phyloP scores from a whole-genome alignment of 2,329 filamentous ascomycete genomes.

The Monilinia fructicola region DNA sequence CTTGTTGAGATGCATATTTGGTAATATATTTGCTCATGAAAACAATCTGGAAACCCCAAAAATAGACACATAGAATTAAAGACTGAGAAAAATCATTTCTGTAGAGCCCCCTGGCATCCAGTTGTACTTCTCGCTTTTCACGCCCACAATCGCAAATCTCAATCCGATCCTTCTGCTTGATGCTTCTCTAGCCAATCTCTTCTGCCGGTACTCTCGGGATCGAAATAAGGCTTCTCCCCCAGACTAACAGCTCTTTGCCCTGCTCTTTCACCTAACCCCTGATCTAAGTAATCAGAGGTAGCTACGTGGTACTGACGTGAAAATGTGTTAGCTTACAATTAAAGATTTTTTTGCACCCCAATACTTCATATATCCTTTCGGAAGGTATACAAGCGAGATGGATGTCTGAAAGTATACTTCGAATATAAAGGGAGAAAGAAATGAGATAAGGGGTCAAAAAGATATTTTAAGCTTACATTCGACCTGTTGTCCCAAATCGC shows the following conservation, averaged over 20 bases:
- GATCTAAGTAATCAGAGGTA: conserved; percentile 51
- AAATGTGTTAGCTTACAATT: not conserved
- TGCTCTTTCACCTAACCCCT: conserved; percentile 51
- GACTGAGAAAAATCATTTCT: too few species aligned
- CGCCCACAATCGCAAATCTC: not conserved
- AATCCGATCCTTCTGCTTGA: not conserved
- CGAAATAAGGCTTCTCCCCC: conserved; percentile 53
- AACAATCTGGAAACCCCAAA: too few species aligned
- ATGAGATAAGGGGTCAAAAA: not conserved
- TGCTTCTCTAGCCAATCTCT: conserved; percentile 36
- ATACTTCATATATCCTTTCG: not conserved
- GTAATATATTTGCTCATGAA: too few species aligned
- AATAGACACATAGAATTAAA: too few species aligned
- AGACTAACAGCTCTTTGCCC: conserved; percentile 52
- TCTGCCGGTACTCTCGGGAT: conserved; percentile 48
- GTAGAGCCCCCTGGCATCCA: too few species aligned
- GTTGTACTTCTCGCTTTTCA: not conserved
- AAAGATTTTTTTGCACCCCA: not conserved
- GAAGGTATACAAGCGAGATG: not conserved
- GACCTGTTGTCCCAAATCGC: conserved; percentile 59
- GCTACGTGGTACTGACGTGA: conserved; percentile 49
- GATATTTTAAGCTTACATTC: conserved; percentile 39
- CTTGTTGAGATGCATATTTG: too few species aligned
- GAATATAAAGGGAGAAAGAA: not conserved
- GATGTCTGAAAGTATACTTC: not conserved